A percentile compares a stretch with the other conserved stretches of the same genome.
Evolutionary conservation across 768 basidiomycete species (phyloP).

Genomic region (Mycena haematopus): DNA sequence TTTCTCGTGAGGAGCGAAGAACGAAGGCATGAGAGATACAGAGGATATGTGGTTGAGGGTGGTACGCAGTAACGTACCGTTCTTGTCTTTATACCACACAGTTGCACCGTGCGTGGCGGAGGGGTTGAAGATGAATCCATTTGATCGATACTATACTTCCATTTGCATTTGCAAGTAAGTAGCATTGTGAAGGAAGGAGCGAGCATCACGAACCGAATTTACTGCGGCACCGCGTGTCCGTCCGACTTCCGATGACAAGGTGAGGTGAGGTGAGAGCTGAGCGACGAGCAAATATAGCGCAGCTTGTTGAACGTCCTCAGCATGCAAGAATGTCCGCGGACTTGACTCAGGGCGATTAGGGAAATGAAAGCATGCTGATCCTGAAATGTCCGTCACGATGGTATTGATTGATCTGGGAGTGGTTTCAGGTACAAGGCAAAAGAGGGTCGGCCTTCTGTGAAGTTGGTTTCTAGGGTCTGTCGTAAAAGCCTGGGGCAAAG

Average conservation of each 20-base stretch:
- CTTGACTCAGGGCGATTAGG: conserved; percentile 2
- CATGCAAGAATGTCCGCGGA: conserved; percentile 17
- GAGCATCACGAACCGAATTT: conserved; percentile 21
- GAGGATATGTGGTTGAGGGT: background rate
- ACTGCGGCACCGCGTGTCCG: conserved; percentile 23
- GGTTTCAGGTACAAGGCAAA: conserved; percentile 3
- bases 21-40: conserved; percentile 12
- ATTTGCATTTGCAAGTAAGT: conserved; percentile 8
- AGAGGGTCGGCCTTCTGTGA: conserved; percentile 5
- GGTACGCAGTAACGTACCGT: background rate
- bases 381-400: conserved; percentile 13
- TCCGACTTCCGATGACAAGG: conserved; percentile 4
- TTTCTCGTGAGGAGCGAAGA: conserved; percentile 7
- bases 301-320: background rate
- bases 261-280: background rate
- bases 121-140: conserved; percentile 10
- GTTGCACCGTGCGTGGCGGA: conserved; percentile 23
- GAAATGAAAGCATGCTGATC: conserved; percentile 25
- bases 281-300: conserved; percentile 22
- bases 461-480: conserved; percentile 13
- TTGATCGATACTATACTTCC: conserved; percentile 22
- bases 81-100: conserved; percentile 13
- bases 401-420: conserved; percentile 10
- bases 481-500: conserved; percentile 1
- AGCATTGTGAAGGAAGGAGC: conserved; percentile 13